A percentile compares a stretch with the other conserved stretches of the same genome.
These are phyloP conservation scores for Grosmannia clavigera DNA, from an alignment of 2,329 filamentous ascomycete genomes.

Conservation along the genomic window DNA sequence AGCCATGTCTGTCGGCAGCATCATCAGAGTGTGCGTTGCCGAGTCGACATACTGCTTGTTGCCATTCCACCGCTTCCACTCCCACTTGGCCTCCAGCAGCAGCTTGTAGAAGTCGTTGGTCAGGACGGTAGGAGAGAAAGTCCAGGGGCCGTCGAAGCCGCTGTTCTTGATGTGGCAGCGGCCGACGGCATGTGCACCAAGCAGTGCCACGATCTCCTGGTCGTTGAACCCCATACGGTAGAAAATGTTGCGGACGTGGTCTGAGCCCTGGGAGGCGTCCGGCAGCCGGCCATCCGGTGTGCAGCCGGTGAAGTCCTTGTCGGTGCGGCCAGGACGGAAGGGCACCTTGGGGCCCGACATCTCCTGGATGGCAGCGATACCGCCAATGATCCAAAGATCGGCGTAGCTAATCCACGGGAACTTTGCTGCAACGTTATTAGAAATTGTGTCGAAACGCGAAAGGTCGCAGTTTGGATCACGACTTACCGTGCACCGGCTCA, in stretches of 20 bases:
- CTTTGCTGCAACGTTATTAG: slow-evolving; percentile 35
- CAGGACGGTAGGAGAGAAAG: slow-evolving; percentile 78
- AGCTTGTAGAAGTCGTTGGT: slow-evolving; percentile 94
- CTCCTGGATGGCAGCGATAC: slow-evolving; percentile 81
- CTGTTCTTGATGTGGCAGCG: slow-evolving; percentile 79
- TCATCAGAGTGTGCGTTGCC: slow-evolving; percentile 82
- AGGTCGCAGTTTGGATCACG: too few species aligned
- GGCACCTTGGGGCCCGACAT: slow-evolving; percentile 83
- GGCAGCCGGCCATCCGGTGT: slow-evolving; percentile 79
- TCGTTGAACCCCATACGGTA: slow-evolving; percentile 97
- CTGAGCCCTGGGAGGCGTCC: slow-evolving; percentile 60
- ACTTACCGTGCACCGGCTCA: slow-evolving; percentile 72
- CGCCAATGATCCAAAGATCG: slow-evolving; percentile 89
- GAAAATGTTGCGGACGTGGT: slow-evolving; percentile 86
- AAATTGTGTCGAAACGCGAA: not conserved
- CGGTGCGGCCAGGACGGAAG: slow-evolving; percentile 74
- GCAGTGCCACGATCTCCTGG: slow-evolving; percentile 85
- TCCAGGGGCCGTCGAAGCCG: slow-evolving; percentile 83
- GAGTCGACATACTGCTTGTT: slow-evolving; percentile 86
- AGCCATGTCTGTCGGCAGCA: slow-evolving; percentile 87
- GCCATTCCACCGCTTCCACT: slow-evolving; percentile 81
- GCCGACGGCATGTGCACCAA: slow-evolving; percentile 75
- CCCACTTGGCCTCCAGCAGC: slow-evolving; percentile 85
- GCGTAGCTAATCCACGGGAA: slow-evolving; percentile 96
- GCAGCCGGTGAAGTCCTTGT: slow-evolving; percentile 71